phyloP scores from a whole-genome alignment of 306 rosid genomes.

The Gleditsia sinensis region DNA sequence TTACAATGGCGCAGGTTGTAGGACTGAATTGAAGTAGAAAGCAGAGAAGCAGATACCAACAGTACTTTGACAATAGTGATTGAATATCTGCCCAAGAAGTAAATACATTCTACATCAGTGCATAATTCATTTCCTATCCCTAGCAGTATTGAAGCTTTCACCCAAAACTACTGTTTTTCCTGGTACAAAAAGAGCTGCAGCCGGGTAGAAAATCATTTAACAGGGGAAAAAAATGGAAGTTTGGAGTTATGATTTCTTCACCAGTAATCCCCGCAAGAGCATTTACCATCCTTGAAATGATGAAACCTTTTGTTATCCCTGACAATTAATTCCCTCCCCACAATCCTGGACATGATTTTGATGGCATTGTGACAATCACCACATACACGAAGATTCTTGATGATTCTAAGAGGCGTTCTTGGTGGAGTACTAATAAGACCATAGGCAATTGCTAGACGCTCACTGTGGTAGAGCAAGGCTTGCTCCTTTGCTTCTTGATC shows the following conservation, averaged over 20 bases:
- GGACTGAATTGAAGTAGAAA: no score
- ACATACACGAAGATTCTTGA: constrained; percentile 82
- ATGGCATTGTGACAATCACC: constrained; percentile 92
- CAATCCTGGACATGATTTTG: constrained; percentile 89
- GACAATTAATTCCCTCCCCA: constrained; percentile 76
- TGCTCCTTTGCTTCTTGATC: constrained; percentile 96
- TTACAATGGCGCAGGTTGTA: no score
- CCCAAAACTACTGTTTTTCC: background rate
- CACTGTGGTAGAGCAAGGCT: constrained; percentile 84
- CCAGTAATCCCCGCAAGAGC: constrained; percentile 94
- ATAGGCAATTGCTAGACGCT: constrained; percentile 80
- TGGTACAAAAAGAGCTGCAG: constrained; percentile 18
- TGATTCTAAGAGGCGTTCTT: constrained; percentile 83
- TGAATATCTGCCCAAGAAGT: constrained; percentile 36
- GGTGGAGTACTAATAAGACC: constrained; percentile 89
- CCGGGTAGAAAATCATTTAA: constrained; percentile 26
- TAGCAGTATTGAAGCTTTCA: constrained; percentile 27
- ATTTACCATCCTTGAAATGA: no score
- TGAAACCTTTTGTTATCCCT: constrained; percentile 88
- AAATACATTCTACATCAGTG: constrained; percentile 34
- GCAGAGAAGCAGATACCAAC: no score
- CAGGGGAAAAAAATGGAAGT: background rate
- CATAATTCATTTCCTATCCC: constrained; percentile 36
- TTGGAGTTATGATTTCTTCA: constrained; percentile 35
- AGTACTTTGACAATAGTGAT: no score